Percentiles rank a stretch among this genome's conserved stretches.
Conservation (phyloP, 306 rosid genomes). For the Hippophae gyantsensis region DNA sequence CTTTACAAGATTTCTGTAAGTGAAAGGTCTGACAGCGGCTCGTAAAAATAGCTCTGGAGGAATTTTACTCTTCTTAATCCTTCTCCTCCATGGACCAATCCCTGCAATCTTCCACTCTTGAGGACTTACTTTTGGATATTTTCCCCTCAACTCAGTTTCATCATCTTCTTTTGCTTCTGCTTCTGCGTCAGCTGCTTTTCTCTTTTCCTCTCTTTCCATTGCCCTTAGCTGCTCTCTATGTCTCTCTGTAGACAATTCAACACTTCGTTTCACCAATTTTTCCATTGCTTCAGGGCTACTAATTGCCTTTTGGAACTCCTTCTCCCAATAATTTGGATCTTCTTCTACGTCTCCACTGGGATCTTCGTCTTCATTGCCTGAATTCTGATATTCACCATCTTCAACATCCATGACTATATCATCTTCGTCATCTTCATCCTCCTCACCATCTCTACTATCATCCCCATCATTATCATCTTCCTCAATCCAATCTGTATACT, state of each 20-base stretch:
- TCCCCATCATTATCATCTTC: slow-evolving; percentile 27
- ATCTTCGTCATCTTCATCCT: slow-evolving; percentile 20
- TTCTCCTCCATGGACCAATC: slow-evolving; percentile 74
- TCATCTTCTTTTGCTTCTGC: slow-evolving; percentile 42
- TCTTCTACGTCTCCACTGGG: slow-evolving; percentile 17
- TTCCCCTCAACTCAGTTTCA: slow-evolving; percentile 62
- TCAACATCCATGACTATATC: slow-evolving; percentile 38
- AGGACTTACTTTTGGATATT: slow-evolving; percentile 53
- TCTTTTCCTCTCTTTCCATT: slow-evolving; percentile 17
- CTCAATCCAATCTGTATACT: slow-evolving; percentile 77
- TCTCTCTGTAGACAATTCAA: slow-evolving; percentile 12
- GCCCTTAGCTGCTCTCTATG: slow-evolving; percentile 24
- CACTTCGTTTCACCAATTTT: slow-evolving; percentile 26
- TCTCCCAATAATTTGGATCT: slow-evolving; percentile 40
- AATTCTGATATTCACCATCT: slow-evolving; percentile 27
- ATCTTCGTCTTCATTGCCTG: slow-evolving; percentile 23
- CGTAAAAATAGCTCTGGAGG: slow-evolving; percentile 76
- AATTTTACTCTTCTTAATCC: slow-evolving; percentile 58
- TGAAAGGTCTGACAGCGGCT: slow-evolving; percentile 66
- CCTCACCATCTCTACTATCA: slow-evolving; percentile 13
- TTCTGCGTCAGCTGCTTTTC: slow-evolving; percentile 1
- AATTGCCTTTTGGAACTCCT: slow-evolving; percentile 43
- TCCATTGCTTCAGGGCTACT: slow-evolving; percentile 67
- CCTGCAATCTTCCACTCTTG: slow-evolving; percentile 80
- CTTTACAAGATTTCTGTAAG: slow-evolving; percentile 75